phyloP scores from a whole-genome alignment of 2,329 filamentous ascomycete genomes.

The Bretziella fagacearum region DNA sequence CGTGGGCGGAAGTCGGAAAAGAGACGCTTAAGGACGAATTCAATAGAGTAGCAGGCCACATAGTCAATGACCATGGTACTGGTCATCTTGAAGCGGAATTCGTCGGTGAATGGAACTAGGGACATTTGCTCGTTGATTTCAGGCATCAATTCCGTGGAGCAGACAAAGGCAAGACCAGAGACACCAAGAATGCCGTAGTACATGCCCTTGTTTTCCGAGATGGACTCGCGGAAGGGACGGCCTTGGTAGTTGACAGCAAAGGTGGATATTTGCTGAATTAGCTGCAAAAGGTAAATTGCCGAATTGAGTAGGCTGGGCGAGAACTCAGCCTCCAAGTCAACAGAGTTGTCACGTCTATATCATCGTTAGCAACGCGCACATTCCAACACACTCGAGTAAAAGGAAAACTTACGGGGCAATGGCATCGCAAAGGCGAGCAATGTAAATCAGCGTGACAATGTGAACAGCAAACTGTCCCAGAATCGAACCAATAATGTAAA shows the following conservation, averaged over 20 bases:
- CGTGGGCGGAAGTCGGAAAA: constrained; percentile 90
- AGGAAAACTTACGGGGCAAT: constrained; percentile 84
- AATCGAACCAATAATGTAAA: constrained; percentile 96
- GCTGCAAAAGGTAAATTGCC: constrained; percentile 87
- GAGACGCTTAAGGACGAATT: constrained; percentile 64
- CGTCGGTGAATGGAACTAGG: constrained; percentile 71
- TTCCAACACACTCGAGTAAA: neutral
- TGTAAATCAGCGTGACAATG: constrained; percentile 84
- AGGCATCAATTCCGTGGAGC: constrained; percentile 86
- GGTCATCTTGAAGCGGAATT: constrained; percentile 82
- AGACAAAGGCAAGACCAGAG: constrained; percentile 77
- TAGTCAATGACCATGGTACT: constrained; percentile 77
- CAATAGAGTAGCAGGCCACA: constrained; percentile 68
- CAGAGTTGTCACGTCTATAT: constrained; percentile 33
- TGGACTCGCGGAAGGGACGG: constrained; percentile 87
- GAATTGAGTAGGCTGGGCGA: constrained; percentile 86
- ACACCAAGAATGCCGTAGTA: constrained; percentile 91
- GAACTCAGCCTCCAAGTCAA: constrained; percentile 93
- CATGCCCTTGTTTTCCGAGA: constrained; percentile 94
- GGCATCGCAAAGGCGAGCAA: constrained; percentile 72
- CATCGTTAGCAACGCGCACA: constrained; percentile 18
- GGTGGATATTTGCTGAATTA: constrained; percentile 97
- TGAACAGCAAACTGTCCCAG: constrained; percentile 95
- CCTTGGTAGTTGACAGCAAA: constrained; percentile 99
- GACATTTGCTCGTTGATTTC: constrained; percentile 89